These are phyloP conservation scores for Citrullus amarus DNA, from an alignment of 306 rosid species.

Conservation along the genomic window DNA sequence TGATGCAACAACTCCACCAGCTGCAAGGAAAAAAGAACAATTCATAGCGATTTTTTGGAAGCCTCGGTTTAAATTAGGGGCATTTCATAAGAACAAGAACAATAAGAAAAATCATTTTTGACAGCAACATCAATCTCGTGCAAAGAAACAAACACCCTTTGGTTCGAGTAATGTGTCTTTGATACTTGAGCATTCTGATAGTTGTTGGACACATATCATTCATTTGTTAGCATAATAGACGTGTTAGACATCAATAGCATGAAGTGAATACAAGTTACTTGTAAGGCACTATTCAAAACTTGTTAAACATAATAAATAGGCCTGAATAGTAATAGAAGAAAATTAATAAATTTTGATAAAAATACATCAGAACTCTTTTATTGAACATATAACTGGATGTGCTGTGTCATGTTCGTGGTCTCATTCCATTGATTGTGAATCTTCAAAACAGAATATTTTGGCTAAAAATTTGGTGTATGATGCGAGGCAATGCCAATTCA, in stretches of 20 bases:
- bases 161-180: neutral
- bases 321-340: too few species aligned
- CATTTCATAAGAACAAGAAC: neutral
- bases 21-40: conserved; percentile 16
- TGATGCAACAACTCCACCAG: conserved; percentile 90
- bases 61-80: neutral
- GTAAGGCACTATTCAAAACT: neutral
- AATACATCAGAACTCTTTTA: too few species aligned
- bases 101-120: neutral
- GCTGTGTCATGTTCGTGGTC: neutral
- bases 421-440: neutral
- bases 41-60: neutral
- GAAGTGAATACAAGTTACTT: neutral
- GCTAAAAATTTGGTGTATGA: neutral
- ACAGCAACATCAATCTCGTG: neutral
- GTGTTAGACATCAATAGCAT: neutral
- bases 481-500: neutral
- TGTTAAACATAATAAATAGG: too few species aligned
- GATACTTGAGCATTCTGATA: neutral
- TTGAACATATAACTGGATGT: too few species aligned
- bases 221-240: neutral
- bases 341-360: too few species aligned
- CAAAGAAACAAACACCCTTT: neutral
- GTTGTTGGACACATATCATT: neutral
- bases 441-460: neutral